Percentiles rank a stretch among this genome's conserved stretches.
phyloP scores from a whole-genome alignment of 2,329 filamentous ascomycete species.

The Cercospora zeina region DNA sequence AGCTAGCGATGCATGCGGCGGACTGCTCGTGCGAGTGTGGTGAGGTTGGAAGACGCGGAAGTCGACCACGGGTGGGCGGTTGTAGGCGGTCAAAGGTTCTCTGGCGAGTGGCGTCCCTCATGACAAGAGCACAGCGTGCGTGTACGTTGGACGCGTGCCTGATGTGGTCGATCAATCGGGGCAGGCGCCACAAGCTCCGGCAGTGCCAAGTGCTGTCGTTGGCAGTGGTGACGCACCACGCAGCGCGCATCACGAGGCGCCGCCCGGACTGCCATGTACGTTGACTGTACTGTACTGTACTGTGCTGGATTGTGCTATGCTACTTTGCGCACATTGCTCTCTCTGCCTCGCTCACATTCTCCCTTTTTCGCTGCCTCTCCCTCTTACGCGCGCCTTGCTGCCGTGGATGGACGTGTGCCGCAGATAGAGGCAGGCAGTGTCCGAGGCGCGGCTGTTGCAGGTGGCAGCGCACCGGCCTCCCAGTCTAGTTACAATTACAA shows the following conservation, averaged over 20 bases:
- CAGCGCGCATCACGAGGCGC: neutral
- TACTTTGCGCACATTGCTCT: neutral
- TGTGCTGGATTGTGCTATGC: neutral
- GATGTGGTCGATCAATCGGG: conserved; percentile 2
- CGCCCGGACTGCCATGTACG: no score
- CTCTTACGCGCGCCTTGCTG: neutral
- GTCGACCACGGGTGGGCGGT: neutral
- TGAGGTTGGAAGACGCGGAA: neutral
- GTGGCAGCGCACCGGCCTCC: neutral
- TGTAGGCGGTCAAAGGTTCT: neutral
- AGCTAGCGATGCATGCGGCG: conserved; percentile 1
- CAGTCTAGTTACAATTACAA: conserved; percentile 26
- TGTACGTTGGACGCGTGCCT: neutral
- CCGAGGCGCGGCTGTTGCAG: neutral
- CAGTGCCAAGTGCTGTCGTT: neutral
- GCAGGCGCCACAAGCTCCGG: conserved; percentile 6
- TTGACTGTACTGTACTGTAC: no score
- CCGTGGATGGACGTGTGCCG: neutral
- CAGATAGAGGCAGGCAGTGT: neutral
- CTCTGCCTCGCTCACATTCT: no score
- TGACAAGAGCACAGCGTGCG: neutral
- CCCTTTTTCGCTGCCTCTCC: no score
- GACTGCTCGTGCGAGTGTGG: neutral
- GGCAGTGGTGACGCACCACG: conserved; percentile 3
- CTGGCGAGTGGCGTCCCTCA: neutral